These are phyloP conservation scores for Xerocomellus amylosporus DNA, from an alignment of 768 basidiomycete genomes.

Conservation along the genomic window DNA sequence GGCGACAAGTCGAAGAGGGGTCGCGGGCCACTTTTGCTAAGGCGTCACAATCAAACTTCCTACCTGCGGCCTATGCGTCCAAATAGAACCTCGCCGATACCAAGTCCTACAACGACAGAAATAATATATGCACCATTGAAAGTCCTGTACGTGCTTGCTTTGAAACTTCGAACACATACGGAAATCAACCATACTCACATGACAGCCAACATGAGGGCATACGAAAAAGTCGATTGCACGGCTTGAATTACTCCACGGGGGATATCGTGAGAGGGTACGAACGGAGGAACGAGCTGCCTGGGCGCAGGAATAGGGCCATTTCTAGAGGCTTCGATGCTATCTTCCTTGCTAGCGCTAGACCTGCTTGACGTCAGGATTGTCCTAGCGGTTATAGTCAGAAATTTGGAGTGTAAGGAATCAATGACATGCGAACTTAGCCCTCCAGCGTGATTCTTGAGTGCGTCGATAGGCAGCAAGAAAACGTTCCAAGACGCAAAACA, in stretches of 20 bases:
- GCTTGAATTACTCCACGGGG: conserved; percentile 66
- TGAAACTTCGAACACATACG: neutral
- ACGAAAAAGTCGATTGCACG: conserved; percentile 60
- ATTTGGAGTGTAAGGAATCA: neutral
- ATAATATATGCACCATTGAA: conserved; percentile 56
- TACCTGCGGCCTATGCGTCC: conserved; percentile 46
- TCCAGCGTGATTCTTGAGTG: conserved; percentile 57
- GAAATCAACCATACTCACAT: conserved; percentile 50
- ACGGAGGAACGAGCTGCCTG: conserved; percentile 48
- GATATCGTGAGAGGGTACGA: conserved; percentile 64
- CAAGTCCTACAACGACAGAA: too few species aligned
- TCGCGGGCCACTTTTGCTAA: too few species aligned
- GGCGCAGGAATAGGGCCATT: conserved; percentile 6
- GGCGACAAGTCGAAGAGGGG: too few species aligned
- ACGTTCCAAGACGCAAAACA: conserved; percentile 69
- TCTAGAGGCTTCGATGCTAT: neutral
- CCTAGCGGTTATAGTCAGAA: conserved; percentile 12
- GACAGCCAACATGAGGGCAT: conserved; percentile 75
- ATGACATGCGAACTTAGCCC: conserved; percentile 42
- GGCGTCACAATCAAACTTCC: neutral
- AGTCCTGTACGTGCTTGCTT: conserved; percentile 52
- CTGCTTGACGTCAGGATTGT: neutral
- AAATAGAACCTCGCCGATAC: conserved; percentile 42
- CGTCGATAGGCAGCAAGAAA: conserved; percentile 58
- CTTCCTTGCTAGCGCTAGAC: conserved; percentile 1